phyloP scores from a whole-genome alignment of 768 basidiomycete species.

The Tylopilus sp. region DNA sequence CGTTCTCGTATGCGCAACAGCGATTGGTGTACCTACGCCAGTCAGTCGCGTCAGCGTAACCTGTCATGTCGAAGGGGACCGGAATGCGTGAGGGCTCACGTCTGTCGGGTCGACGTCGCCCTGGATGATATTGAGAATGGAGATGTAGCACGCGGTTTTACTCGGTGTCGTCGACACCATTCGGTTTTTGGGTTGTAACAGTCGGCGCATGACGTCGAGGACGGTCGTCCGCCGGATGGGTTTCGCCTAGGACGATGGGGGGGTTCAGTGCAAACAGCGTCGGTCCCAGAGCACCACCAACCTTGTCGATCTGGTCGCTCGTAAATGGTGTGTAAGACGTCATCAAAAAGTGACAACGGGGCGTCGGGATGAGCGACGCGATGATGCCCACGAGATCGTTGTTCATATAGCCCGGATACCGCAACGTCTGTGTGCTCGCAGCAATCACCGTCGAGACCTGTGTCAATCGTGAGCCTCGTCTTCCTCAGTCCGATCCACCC shows the following conservation, averaged over 20 bases:
- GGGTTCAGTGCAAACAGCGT: neutral
- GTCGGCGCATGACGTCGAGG: conserved; percentile 95
- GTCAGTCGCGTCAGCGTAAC: neutral
- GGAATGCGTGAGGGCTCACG: too few relatives aligned
- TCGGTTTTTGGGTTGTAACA: conserved; percentile 96
- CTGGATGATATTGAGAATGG: conserved; percentile 96
- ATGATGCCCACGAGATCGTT: conserved; percentile 98
- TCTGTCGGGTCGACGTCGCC: conserved; percentile 98
- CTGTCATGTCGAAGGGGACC: too few relatives aligned
- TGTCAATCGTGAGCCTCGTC: conserved; percentile 3
- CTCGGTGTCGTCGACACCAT: conserved; percentile 95
- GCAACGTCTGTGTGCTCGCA: conserved; percentile 92
- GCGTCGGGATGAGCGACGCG: conserved; percentile 94
- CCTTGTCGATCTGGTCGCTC: conserved; percentile 95
- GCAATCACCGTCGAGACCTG: conserved; percentile 98
- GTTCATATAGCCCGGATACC: conserved; percentile 99
- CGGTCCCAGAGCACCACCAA: conserved; percentile 37
- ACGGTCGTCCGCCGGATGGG: conserved; percentile 95
- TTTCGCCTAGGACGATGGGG: conserved; percentile 61
- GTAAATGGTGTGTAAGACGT: conserved; percentile 99
- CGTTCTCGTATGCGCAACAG: conserved; percentile 94
- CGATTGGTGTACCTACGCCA: conserved; percentile 86
- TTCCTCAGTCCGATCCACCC: too few relatives aligned
- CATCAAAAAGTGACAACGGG: conserved; percentile 97
- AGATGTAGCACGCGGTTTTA: conserved; percentile 94